A percentile compares a stretch with the other conserved stretches of the same genome.
Conservation (phyloP, 768 basidiomycete genomes). For the Mycena floridula region DNA sequence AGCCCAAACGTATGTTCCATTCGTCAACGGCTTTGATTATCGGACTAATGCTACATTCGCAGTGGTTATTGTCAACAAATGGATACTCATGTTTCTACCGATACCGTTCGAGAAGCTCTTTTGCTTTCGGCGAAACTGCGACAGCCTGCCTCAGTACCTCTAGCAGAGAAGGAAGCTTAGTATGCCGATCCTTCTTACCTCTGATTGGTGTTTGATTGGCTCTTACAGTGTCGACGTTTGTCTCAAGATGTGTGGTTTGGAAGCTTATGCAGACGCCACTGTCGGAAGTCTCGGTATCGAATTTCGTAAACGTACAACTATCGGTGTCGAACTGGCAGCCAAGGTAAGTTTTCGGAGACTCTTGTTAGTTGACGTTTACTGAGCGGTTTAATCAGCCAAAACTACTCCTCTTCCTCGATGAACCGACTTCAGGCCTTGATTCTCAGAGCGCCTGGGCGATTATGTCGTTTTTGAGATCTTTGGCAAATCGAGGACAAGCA, state of each 20-base stretch:
- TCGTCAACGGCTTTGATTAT: neutral
- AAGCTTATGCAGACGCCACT: conserved; percentile 59
- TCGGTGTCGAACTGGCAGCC: conserved; percentile 82
- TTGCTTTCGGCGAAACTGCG: conserved; percentile 75
- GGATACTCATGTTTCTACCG: conserved; percentile 70
- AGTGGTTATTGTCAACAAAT: conserved; percentile 86
- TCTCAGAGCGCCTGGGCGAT: conserved; percentile 87
- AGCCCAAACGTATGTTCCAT: conserved; percentile 43
- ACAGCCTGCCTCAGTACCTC: conserved; percentile 59
- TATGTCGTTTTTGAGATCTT: conserved; percentile 62
- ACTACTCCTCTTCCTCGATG: conserved; percentile 80
- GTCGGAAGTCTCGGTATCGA: conserved; percentile 66
- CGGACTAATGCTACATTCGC: too few species aligned
- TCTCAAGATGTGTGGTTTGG: conserved; percentile 54
- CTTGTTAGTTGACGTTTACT: neutral
- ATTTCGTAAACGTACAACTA: conserved; percentile 76
- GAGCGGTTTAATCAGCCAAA: conserved; percentile 41
- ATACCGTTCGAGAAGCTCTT: conserved; percentile 78
- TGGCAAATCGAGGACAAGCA: conserved; percentile 79
- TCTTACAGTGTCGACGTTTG: conserved; percentile 41
- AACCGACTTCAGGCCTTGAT: conserved; percentile 85
- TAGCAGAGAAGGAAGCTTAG: conserved; percentile 75
- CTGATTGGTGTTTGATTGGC: too few species aligned
- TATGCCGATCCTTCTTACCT: conserved; percentile 26
- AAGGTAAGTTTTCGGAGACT: conserved; percentile 47